Evolutionary conservation across 2,329 filamentous ascomycete genomes (phyloP).

Genomic region (Ophiocordyceps camponoti-saundersi): DNA sequence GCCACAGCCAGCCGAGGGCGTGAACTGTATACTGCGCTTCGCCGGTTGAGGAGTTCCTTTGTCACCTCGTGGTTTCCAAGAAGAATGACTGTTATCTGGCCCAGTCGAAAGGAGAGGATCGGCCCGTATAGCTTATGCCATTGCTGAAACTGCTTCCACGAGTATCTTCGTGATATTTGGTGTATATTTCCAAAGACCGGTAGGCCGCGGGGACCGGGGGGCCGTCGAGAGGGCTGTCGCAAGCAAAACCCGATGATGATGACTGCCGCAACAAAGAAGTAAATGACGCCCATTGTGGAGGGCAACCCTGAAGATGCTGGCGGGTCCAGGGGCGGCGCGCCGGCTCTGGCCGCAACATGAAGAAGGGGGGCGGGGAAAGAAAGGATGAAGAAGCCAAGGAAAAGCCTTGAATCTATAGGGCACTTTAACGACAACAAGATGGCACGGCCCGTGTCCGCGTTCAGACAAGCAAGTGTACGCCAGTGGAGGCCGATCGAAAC

Average conservation of each 20-base stretch:
- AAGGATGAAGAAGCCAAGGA: not conserved
- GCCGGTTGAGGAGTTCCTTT: slow-evolving; percentile 7
- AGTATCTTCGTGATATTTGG: slow-evolving; percentile 20
- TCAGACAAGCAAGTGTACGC: not conserved
- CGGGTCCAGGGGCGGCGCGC: not conserved
- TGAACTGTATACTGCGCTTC: slow-evolving; percentile 6
- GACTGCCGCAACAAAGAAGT: not conserved
- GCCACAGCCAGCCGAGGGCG: slow-evolving; percentile 13
- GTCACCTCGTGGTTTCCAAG: slow-evolving; percentile 6
- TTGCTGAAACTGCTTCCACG: slow-evolving; percentile 40
- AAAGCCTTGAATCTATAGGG: not conserved
- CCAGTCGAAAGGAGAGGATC: slow-evolving; percentile 7
- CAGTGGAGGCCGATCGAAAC: not conserved
- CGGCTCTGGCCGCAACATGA: not conserved
- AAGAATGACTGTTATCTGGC: slow-evolving; percentile 6
- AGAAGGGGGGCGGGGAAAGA: not conserved
- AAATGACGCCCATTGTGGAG: not conserved
- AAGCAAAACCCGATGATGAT: not conserved
- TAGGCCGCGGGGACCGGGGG: slow-evolving; percentile 9
- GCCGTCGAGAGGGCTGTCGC: slow-evolving; percentile 9
- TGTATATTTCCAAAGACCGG: slow-evolving; percentile 10
- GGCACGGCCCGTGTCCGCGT: not conserved
- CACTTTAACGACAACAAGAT: not conserved
- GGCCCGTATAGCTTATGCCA: slow-evolving; percentile 9
- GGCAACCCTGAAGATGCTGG: not conserved